Conservation (phyloP, 192 early-diverging fungal species). For the Coemansia sp. region DNA sequence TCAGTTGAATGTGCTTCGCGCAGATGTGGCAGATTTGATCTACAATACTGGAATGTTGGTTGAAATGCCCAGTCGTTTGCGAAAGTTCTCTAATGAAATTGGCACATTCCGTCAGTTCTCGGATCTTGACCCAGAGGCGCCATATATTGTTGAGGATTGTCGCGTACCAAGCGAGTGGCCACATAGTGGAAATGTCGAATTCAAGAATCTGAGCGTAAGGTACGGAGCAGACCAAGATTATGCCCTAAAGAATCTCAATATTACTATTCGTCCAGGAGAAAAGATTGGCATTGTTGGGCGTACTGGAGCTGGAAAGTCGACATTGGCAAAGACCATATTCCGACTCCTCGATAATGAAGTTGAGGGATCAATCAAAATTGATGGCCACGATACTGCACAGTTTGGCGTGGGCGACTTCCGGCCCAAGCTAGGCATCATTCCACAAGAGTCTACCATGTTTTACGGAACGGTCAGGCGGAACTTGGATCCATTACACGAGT, state of each 20-base stretch:
- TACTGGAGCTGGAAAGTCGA: conserved; percentile 74
- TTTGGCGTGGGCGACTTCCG: conserved; percentile 58
- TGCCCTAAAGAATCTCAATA: conserved; percentile 63
- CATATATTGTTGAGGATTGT: conserved; percentile 25
- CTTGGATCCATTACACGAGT: conserved; percentile 62
- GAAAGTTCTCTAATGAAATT: background rate
- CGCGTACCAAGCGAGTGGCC: conserved; percentile 64
- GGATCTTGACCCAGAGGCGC: conserved; percentile 54
- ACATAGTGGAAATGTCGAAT: conserved; percentile 57
- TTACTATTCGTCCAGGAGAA: conserved; percentile 63
- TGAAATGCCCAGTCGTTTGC: background rate
- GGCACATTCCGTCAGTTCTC: conserved; percentile 15
- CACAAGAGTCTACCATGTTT: conserved; percentile 67
- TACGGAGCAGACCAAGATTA: conserved; percentile 63
- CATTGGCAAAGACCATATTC: conserved; percentile 66
- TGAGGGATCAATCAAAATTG: conserved; percentile 66
- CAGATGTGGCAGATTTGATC: background rate
- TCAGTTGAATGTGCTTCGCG: background rate
- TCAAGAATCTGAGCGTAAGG: conserved; percentile 59
- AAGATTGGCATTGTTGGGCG: conserved; percentile 73
- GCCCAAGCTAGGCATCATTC: conserved; percentile 61
- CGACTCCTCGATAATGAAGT: conserved; percentile 60
- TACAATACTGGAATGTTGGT: background rate
- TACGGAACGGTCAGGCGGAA: conserved; percentile 65
- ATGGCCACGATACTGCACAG: conserved; percentile 68